Evolutionary conservation across 2,329 filamentous ascomycete species (phyloP), one percentile per base, ranked within the genome.

Genomic region (Aspergillus glaucus): DNA sequence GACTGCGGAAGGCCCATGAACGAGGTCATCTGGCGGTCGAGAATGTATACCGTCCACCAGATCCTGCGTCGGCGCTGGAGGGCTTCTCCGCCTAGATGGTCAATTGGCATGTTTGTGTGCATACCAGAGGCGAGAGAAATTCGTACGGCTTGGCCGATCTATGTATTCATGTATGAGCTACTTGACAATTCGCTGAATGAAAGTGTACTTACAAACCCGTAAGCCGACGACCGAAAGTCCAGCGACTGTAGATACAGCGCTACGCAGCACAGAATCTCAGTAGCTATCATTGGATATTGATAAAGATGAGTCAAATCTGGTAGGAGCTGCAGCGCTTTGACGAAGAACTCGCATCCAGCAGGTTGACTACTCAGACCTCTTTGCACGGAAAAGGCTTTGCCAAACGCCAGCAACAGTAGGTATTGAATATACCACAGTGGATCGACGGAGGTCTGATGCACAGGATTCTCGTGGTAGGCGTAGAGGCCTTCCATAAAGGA

Each of bases 21-120:
- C 0, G 75, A 76, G 1, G 75, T 76, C 69, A 79, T 77, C 53
- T 79, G 71, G 2, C 77, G 69, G 46, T 80, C 77, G 1, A 80
- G 60, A 1, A 79, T 66, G 37, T 78, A 79, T 0, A 78, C 67
- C 0, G 78, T 79, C 76, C 77, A 80, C 76, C 76, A 80, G 8
- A 77, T 66, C 30, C 70, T 71, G 1, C 75, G 73, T 45, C 71
- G 75, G 45, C 78, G 61, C 50, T 79, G 69, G 0, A 76, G 71
- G 1, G 68, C 55, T 0, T 56, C 50, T 1, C 71, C 67, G 0
- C 71, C 71, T 0, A 78, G 52, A 19, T 74, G 64, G 2, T 68
- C 61, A 0, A 64, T 62, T 0, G 70, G 72, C 74, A 79, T 77
- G 24, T 78, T 68, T 0, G 75, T 78, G 49, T 80, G 76, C 71